Evolutionary conservation across 2,329 filamentous ascomycete species (phyloP), one percentile per base, ranked within the genome.

Genomic region (Colletotrichum tanaceti): DNA sequence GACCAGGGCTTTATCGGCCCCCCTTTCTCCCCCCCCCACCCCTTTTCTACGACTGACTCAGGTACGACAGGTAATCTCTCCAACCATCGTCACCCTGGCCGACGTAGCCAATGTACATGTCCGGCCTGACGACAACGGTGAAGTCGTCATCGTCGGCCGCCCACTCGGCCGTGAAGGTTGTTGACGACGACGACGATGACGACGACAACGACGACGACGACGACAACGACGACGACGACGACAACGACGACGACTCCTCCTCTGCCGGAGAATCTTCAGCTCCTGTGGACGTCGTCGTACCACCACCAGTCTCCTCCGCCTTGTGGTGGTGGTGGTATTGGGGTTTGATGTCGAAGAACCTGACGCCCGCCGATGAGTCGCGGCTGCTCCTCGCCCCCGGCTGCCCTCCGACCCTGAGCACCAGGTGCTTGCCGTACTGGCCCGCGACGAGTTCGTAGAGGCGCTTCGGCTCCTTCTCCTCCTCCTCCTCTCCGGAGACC

Each of bases 61-160:
- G 41, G 54, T 70, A 70, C 22, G 58, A 54, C 16, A 77, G 70
- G 69, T 79, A 79, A 35, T 69, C 59, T 44, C 70, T 73, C 71
- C 75, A 77, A n/a, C 73, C 74, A 5, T 58, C 71, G 50, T 58
- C 71, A 49, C 67, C 72, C 65, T 46, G 65, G 18, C 77, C 76
- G 20, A 79, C 77, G 59, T 74, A 77, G 16, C 79, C 79, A 66
- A 81, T 75, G 58, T 82, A 82, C 79, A 81, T 79, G 65, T 82
- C 79, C 16, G 79, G 79, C 14, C 79, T 74, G 22, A 82, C 77
- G 4, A 82, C 75, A 3, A 80, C 77, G 4, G 73, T 70, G 47
- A 75, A 77, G 4, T 70, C 54, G 43, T 79, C 76, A 3, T 72
- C 72, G 1, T 71, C 39, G 4, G 67, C 59, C 35, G 76, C 74